phyloP scores from a whole-genome alignment of 1,284 basidiomycete species.

The Baeospora myosura region DNA sequence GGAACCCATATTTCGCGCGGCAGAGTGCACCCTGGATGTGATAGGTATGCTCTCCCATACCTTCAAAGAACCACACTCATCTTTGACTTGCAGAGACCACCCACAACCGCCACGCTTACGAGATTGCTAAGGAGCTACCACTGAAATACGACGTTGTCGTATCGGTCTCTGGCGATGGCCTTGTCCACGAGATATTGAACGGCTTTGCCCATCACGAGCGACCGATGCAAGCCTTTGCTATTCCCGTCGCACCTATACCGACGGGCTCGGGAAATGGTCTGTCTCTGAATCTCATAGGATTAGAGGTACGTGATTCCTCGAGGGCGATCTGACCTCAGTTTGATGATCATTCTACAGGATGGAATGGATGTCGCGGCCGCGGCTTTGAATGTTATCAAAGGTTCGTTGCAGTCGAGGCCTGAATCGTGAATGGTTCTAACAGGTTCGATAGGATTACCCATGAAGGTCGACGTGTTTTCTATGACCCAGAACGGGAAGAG shows the following conservation, averaged over 20 bases:
- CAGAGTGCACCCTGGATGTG: conserved; percentile 61
- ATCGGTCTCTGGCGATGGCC: conserved; percentile 86
- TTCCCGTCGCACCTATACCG: conserved; percentile 83
- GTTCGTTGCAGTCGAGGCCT: no score
- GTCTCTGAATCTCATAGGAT: conserved; percentile 68
- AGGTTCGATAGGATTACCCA: conserved; percentile 38
- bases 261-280: conserved; percentile 83
- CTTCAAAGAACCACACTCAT: neutral
- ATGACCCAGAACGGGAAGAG: conserved; percentile 61
- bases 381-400: conserved; percentile 84
- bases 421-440: no score
- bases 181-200: conserved; percentile 89
- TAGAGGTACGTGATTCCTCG: conserved; percentile 34
- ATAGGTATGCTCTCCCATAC: conserved; percentile 35
- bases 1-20: conserved; percentile 75
- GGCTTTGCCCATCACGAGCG: conserved; percentile 75
- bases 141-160: conserved; percentile 74
- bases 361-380: conserved; percentile 72
- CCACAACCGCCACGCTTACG: conserved; percentile 65
- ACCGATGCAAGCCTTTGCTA: conserved; percentile 62
- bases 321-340: neutral
- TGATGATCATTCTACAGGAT: conserved; percentile 33
- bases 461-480: conserved; percentile 80
- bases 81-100: conserved; percentile 45
- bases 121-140: conserved; percentile 57